Percentiles rank a stretch among this genome's conserved stretches.
Evolutionary conservation across 2,329 filamentous ascomycete genomes (phyloP).

Genomic region (Hypomyces perniciosus): DNA sequence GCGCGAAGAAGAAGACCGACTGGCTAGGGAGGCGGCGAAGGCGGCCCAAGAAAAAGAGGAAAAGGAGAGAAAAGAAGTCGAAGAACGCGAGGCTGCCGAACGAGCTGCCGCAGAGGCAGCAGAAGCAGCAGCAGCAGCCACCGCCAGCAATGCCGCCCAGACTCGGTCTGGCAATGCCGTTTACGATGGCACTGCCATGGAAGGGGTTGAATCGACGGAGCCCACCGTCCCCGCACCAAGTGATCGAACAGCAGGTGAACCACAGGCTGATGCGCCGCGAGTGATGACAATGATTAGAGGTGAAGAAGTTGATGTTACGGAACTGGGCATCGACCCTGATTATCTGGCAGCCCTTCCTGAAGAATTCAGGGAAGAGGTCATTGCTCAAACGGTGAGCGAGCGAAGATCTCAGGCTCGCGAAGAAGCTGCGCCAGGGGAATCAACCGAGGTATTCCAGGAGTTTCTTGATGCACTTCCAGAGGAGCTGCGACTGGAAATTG

Average conservation of each 20-base stretch:
- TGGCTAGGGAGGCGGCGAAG: slow-evolving; percentile 58
- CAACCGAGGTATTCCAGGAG: slow-evolving; percentile 81
- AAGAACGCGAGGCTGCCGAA: slow-evolving; percentile 55
- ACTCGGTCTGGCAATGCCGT: slow-evolving; percentile 3
- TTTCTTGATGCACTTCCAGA: slow-evolving; percentile 89
- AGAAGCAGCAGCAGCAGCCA: slow-evolving; percentile 49
- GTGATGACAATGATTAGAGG: slow-evolving; percentile 80
- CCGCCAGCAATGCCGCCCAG: slow-evolving; percentile 22
- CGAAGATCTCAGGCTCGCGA: slow-evolving; percentile 71
- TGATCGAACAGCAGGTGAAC: slow-evolving; percentile 21
- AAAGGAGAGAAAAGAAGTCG: slow-evolving; percentile 63
- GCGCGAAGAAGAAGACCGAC: slow-evolving; percentile 59
- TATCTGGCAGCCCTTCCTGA: slow-evolving; percentile 97
- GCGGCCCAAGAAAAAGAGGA: slow-evolving; percentile 63
- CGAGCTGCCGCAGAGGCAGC: slow-evolving; percentile 57
- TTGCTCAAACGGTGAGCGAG: slow-evolving; percentile 81
- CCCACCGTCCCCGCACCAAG: slow-evolving; percentile 26
- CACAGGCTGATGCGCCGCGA: slow-evolving; percentile 37
- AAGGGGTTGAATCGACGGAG: slow-evolving; percentile 61
- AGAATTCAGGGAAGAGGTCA: slow-evolving; percentile 91
- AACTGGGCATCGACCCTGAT: slow-evolving; percentile 86
- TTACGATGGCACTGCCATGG: slow-evolving; percentile 46
- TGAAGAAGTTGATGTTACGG: slow-evolving; percentile 86
- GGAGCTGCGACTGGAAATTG: slow-evolving; percentile 83
- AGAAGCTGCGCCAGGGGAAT: slow-evolving; percentile 63